A percentile compares a stretch with the other conserved stretches of the same genome.
phyloP scores from a whole-genome alignment of 768 basidiomycete genomes.

The Tylopilus sp. region DNA sequence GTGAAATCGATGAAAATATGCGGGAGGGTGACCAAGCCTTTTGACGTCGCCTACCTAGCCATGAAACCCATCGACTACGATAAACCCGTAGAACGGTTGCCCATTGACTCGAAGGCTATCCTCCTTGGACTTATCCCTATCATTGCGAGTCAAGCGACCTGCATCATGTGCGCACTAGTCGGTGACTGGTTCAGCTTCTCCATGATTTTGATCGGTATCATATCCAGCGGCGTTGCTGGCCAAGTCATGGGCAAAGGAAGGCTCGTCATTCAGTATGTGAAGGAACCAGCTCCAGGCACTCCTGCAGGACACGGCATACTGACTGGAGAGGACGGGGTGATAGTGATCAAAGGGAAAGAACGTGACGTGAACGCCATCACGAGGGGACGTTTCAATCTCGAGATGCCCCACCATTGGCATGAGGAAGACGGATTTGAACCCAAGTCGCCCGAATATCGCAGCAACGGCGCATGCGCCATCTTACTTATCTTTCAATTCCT shows the following conservation, averaged over 20 bases:
- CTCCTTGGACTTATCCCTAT: slow-evolving; percentile 24
- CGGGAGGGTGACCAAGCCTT: slow-evolving; percentile 10
- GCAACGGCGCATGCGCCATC: slow-evolving; percentile 27
- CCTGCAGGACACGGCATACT: slow-evolving; percentile 33
- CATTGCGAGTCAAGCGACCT: slow-evolving; percentile 20
- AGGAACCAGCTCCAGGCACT: slow-evolving; percentile 11
- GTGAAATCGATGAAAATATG: not conserved
- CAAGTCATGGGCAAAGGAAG: slow-evolving; percentile 23
- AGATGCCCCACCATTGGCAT: too few relatives aligned
- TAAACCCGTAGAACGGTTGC: not conserved
- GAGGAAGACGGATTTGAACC: too few relatives aligned
- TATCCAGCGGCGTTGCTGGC: slow-evolving; percentile 30
- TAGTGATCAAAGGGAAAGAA: slow-evolving; percentile 29
- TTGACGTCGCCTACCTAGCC: slow-evolving; percentile 19
- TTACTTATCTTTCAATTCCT: slow-evolving; percentile 31
- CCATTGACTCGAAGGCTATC: not conserved
- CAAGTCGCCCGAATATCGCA: not conserved
- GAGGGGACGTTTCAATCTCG: slow-evolving; percentile 27
- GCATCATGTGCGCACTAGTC: slow-evolving; percentile 21
- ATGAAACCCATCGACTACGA: slow-evolving; percentile 12
- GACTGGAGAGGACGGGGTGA: slow-evolving; percentile 11
- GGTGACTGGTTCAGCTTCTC: slow-evolving; percentile 32
- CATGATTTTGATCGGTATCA: slow-evolving; percentile 32
- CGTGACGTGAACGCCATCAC: slow-evolving; percentile 28
- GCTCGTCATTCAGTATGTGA: slow-evolving; percentile 13